Base-by-base conservation (phyloP, 768 basidiomycete genomes). In the Mycena floridula region DNA sequence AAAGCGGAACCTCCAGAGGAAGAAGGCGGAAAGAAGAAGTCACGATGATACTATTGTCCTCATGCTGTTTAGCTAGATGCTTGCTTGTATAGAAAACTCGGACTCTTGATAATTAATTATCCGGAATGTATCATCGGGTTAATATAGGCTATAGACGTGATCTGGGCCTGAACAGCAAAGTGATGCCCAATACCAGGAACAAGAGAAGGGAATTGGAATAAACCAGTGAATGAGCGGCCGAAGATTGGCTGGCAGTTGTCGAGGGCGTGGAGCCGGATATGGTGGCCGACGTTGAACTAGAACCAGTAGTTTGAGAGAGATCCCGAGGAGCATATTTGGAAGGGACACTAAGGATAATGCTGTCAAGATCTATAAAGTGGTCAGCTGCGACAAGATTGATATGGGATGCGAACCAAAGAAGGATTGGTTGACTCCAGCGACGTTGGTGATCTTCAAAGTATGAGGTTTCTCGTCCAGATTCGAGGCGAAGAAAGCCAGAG, bases 341-440 rank as follows among this genome's bases (percentile, higher is more conserved):
- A 6, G 71, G 70, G 7, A 70, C 63, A 16, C 63, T 64, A 5
- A 70, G 61, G 9, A 72, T 66, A 27, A 74, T 66, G 47, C 67
- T 69, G 41, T 74, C 71, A 39, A 73, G 49, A 57, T 74, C 71
- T 71, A 48, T 18, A 18, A 25, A 26, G 4, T 20, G n/a, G 23
- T 18, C 22, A 8, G 11, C 15, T 16, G 4, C 4, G 27, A 8
- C 25, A 27, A 35, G 20, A 21, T 40, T 22, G 35, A 16, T 6
- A 28, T 28, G 36, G 37, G n/a, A 28, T 25, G 45, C 62, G 3
- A 35, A 72, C 72, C 71, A 37, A 74, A 73, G 53, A 65, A 74
- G 16, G 71, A 71, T 15, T 58, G 48, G 39, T 72, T 67, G n/a
- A 62, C 61, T 2, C 67, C 67, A n/a, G 69, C 67, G 20, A 66